Evolutionary conservation across 208 protist genomes (phyloP).

Genomic region (Trypanosoma platydactyli): DNA sequence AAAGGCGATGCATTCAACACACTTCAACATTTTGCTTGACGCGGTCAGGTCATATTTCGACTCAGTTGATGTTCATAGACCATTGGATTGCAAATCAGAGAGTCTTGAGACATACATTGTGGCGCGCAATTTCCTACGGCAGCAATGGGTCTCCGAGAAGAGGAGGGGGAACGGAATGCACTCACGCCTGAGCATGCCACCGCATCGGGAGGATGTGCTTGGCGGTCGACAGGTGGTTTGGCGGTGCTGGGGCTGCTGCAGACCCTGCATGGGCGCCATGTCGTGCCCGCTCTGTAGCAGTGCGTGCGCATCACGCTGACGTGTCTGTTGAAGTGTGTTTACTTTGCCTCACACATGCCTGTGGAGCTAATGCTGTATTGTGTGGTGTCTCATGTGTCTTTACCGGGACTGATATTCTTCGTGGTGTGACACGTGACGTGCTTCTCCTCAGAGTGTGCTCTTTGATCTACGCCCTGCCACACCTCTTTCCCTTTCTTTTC

Average conservation of each 20-base stretch:
- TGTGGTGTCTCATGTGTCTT: no score
- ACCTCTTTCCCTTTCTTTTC: neutral
- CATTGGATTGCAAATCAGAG: slow-evolving; percentile 35
- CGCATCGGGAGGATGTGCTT: slow-evolving; percentile 34
- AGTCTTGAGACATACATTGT: slow-evolving; percentile 68
- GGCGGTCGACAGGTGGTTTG: slow-evolving; percentile 39
- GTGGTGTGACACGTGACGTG: no score
- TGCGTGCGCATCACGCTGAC: neutral
- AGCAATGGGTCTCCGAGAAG: slow-evolving; percentile 14
- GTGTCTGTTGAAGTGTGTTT: neutral
- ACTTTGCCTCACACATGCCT: no score
- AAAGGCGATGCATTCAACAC: slow-evolving; percentile 57
- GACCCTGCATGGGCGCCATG: slow-evolving; percentile 34
- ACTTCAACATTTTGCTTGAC: slow-evolving; percentile 39
- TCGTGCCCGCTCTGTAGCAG: slow-evolving; percentile 44
- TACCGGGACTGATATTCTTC: no score
- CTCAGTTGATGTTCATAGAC: slow-evolving; percentile 41
- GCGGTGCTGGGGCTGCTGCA: slow-evolving; percentile 63
- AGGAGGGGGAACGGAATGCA: slow-evolving; percentile 2
- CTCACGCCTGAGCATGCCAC: slow-evolving; percentile 35
- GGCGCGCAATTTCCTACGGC: slow-evolving; percentile 31
- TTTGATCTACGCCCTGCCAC: neutral
- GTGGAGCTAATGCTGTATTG: no score
- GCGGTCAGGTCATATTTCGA: slow-evolving; percentile 40
- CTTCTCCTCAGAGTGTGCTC: no score